A percentile compares a stretch with the other conserved stretches of the same genome.
phyloP scores from a whole-genome alignment of 768 basidiomycete genomes.

The Leccinum pellstonianum region DNA sequence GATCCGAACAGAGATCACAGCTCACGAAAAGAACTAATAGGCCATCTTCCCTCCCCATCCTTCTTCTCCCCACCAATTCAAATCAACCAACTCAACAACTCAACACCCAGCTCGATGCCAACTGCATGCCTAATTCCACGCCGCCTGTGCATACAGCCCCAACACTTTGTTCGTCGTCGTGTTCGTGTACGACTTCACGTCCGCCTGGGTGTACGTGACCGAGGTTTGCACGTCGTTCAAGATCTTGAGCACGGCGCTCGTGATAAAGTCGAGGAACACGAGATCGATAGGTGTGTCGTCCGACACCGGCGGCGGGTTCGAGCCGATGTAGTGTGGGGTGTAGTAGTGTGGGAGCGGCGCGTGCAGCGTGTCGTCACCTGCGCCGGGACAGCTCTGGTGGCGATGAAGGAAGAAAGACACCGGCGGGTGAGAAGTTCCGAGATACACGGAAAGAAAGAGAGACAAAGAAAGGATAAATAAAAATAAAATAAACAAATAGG shows the following conservation, averaged over 20 bases:
- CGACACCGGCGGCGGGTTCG: conserved; percentile 48
- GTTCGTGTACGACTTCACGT: conserved; percentile 56
- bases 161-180: conserved; percentile 39
- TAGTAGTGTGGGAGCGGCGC: conserved; percentile 54
- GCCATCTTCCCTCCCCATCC: not conserved
- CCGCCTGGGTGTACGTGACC: conserved; percentile 48
- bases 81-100: not conserved
- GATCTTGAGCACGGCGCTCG: conserved; percentile 46
- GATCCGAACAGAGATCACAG: no score
- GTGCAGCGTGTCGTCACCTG: conserved; percentile 74
- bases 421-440: not conserved
- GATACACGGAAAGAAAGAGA: not conserved
- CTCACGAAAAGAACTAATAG: not conserved
- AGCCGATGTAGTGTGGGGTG: conserved; percentile 58
- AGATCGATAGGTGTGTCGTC: conserved; percentile 61
- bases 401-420: not conserved
- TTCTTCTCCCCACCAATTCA: no score
- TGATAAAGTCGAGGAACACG: conserved; percentile 73
- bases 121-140: conserved; percentile 28
- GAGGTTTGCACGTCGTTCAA: conserved; percentile 55
- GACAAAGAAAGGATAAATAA: not conserved
- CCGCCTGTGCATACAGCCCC: conserved; percentile 40
- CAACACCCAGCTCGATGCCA: not conserved
- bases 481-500: no score
- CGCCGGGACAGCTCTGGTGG: conserved; percentile 60